These are phyloP conservation scores for Exserohilum rostratum DNA, from an alignment of 2,329 filamentous ascomycete species.

Conservation along the genomic window DNA sequence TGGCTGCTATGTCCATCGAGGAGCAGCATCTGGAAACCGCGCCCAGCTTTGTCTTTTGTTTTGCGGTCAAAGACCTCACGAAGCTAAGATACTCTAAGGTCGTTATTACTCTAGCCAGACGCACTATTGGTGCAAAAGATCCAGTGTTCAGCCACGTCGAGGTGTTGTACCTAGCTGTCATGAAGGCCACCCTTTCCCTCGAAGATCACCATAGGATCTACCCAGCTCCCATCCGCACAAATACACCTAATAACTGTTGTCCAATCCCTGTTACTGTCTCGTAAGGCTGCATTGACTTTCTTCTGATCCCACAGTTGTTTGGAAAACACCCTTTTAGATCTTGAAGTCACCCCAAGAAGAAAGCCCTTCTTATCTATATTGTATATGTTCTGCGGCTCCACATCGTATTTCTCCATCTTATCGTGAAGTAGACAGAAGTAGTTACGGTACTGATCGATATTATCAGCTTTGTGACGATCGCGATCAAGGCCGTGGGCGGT, in stretches of 20 bases:
- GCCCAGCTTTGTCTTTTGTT: no score
- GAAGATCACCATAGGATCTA: neutral
- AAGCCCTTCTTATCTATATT: constrained; percentile 20
- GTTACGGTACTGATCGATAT: neutral
- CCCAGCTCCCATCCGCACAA: neutral
- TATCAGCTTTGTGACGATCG: neutral
- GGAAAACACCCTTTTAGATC: constrained; percentile 14
- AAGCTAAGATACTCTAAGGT: no score
- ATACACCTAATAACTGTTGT: neutral
- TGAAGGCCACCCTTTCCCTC: neutral
- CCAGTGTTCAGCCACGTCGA: no score
- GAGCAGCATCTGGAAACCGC: neutral
- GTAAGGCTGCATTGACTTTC: neutral
- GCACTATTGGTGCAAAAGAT: no score
- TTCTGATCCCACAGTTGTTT: neutral
- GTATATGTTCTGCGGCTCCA: constrained; percentile 13
- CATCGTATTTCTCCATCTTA: constrained; percentile 12
- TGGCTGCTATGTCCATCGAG: no score
- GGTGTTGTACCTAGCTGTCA: no score
- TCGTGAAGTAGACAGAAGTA: constrained; percentile 5
- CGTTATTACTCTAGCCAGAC: no score
- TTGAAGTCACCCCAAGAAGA: constrained; percentile 1
- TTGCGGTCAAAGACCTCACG: no score
- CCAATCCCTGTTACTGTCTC: neutral
- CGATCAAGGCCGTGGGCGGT: neutral